These are phyloP conservation scores for Aureobasidium sp. DNA, from an alignment of 2,329 filamentous ascomycete genomes.

Conservation along the genomic window DNA sequence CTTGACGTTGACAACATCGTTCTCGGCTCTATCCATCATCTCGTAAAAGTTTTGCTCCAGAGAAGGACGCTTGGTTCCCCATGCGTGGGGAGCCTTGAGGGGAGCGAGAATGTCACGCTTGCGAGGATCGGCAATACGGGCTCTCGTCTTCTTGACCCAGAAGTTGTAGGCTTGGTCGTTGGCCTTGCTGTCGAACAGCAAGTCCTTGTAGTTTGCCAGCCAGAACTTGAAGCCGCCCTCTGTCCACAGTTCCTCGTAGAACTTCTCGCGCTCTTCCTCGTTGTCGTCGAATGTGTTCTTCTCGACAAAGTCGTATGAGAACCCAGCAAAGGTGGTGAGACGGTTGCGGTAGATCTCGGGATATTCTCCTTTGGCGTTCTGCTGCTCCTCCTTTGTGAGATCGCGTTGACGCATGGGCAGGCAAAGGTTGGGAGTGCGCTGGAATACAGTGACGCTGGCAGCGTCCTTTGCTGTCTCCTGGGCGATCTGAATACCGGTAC, in stretches of 20 bases:
- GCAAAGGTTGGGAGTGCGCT: slow-evolving; percentile 60
- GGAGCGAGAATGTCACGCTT: slow-evolving; percentile 44
- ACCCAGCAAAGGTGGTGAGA: slow-evolving; percentile 51
- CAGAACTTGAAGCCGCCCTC: slow-evolving; percentile 36
- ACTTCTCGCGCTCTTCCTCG: slow-evolving; percentile 37
- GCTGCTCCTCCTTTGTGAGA: slow-evolving; percentile 47
- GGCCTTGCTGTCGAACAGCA: slow-evolving; percentile 35
- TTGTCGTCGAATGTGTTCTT: slow-evolving; percentile 46
- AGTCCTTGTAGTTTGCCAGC: slow-evolving; percentile 37
- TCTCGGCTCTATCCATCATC: slow-evolving; percentile 37
- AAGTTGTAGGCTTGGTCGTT: slow-evolving; percentile 42
- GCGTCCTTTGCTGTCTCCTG: slow-evolving; percentile 28
- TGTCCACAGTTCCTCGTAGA: slow-evolving; percentile 37
- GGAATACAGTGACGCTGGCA: slow-evolving; percentile 50
- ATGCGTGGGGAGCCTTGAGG: slow-evolving; percentile 37
- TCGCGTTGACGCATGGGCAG: slow-evolving; percentile 52
- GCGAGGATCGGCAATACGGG: slow-evolving; percentile 36
- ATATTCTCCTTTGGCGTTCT: slow-evolving; percentile 37
- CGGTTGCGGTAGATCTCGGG: slow-evolving; percentile 46
- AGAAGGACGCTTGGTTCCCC: slow-evolving; percentile 41
- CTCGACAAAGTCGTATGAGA: slow-evolving; percentile 50
- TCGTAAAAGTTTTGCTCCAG: slow-evolving; percentile 45
- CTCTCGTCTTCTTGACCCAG: slow-evolving; percentile 40
- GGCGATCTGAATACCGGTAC: slow-evolving; percentile 36
- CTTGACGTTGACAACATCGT: slow-evolving; percentile 38